Evolutionary conservation across 768 basidiomycete genomes (phyloP).

Genomic region (Melanogaster broomeanus): DNA sequence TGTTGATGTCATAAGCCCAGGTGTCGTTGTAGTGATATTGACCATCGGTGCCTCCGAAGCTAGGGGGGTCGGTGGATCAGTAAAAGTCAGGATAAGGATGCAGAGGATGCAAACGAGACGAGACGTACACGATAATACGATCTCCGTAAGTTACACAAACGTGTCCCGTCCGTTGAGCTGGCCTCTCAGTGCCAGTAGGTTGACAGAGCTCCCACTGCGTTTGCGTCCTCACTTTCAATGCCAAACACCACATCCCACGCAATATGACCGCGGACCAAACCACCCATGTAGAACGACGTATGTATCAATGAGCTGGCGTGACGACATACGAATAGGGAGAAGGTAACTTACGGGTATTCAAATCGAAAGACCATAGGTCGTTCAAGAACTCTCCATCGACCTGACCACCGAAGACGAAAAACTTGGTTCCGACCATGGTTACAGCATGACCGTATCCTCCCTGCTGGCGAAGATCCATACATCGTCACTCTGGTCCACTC

Average conservation of each 20-base stretch:
- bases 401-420: conserved; percentile 96
- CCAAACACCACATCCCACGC: conserved; percentile 2
- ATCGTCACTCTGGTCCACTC: conserved; percentile 94
- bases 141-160: conserved; percentile 82
- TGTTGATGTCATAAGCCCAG: conserved; percentile 87
- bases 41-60: conserved; percentile 98
- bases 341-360: conserved; percentile 77
- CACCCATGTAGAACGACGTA: neutral
- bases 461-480: conserved; percentile 74
- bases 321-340: neutral
- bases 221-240: conserved; percentile 69
- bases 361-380: conserved; percentile 95
- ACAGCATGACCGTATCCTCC: conserved; percentile 97
- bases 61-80: conserved; percentile 34
- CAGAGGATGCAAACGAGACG: too few species aligned
- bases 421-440: conserved; percentile 87
- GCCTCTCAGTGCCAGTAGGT: conserved; percentile 56
- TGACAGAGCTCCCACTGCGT: conserved; percentile 84
- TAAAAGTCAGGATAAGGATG: conserved; percentile 14
- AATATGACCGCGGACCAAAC: conserved; percentile 1
- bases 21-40: conserved; percentile 99
- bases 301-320: neutral
- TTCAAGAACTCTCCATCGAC: conserved; percentile 93
- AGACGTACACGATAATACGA: conserved; percentile 76
- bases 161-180: conserved; percentile 90